phyloP scores from a whole-genome alignment of 1,139 yeast genomes.

The Arxiozyma heterogenica region DNA sequence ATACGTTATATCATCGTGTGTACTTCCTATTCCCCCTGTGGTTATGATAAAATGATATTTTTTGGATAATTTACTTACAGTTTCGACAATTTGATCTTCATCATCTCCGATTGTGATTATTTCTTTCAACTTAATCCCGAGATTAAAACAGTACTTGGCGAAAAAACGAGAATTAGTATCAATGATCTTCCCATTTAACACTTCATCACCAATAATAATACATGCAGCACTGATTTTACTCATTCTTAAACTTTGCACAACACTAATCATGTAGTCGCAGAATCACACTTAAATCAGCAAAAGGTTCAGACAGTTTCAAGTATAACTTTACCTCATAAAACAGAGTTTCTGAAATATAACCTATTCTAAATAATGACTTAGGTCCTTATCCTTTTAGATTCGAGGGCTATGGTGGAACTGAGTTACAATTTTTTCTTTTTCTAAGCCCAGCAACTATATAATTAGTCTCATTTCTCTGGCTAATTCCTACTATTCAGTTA shows the following conservation, averaged over 20 bases:
- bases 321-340: too few relatives aligned
- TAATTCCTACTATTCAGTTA: too few relatives aligned
- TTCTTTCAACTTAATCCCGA: slow-evolving; percentile 56
- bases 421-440: neutral
- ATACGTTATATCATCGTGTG: slow-evolving; percentile 84
- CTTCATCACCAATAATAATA: slow-evolving; percentile 74
- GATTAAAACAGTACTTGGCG: slow-evolving; percentile 57
- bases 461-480: too few relatives aligned
- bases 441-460: too few relatives aligned
- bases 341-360: too few relatives aligned
- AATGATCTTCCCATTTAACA: slow-evolving; percentile 73
- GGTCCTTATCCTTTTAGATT: too few relatives aligned
- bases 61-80: slow-evolving; percentile 40
- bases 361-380: neutral
- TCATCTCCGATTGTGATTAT: slow-evolving; percentile 75
- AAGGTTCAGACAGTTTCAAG: too few relatives aligned
- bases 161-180: slow-evolving; percentile 71
- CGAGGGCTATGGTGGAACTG: neutral
- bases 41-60: slow-evolving; percentile 65
- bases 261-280: neutral
- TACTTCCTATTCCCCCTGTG: slow-evolving; percentile 79
- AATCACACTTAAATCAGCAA: neutral
- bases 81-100: slow-evolving; percentile 49
- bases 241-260: neutral
- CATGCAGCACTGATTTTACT: slow-evolving; percentile 26